Evolutionary conservation across 768 basidiomycete species (phyloP), one percentile per base, ranked within the genome.

Genomic region (Coprinellus micaceus): DNA sequence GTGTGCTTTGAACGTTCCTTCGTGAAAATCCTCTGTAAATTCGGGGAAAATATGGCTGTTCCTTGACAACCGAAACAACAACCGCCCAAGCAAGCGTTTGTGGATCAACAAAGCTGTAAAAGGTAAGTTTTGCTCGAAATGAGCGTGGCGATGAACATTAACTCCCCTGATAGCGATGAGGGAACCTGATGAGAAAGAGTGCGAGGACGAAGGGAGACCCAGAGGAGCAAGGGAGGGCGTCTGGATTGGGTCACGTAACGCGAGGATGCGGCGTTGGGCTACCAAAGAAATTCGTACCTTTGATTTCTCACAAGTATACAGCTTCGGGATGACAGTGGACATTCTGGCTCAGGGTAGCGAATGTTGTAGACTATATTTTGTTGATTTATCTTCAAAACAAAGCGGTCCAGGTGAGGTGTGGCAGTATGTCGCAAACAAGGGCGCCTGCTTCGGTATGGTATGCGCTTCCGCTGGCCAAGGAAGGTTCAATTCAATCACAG

Each of bases 151-250:
- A 51, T 51, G 49, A 19, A 19, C 45, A 7, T 21, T 6, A 7
- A 19, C n/a, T 37, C 49, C 49, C 49, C 33, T 51, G 33, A 48
- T 48, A 24, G 47, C 47, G 47, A 28, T 48, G 47, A 48, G 47
- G 28, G 26, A 48, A 48, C 33, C 33, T 33, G 33, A 33, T 45
- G 44, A 6, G 22, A 21, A 45, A 45, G 22, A 13, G 19, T 33
- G 13, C 33, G 33, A 33, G 6, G n/a, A n/a, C 47, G 47, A 28
- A 28, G 47, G 29, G 47, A 25, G 26, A 48, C 26, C 33, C 33
- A 6, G 33, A 33, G n/a, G 44, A 6, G 22, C 17, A 45, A 45
- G 22, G 13, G 19, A 6, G 13, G 13, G 6, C 19, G 40, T 43
- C 33, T 33, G 33, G 10, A 15, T 43, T 21, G 40, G 40, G 40